These are phyloP conservation scores for Sporothrix schenckii DNA, from an alignment of 2,329 filamentous ascomycete genomes.

Conservation along the genomic window DNA sequence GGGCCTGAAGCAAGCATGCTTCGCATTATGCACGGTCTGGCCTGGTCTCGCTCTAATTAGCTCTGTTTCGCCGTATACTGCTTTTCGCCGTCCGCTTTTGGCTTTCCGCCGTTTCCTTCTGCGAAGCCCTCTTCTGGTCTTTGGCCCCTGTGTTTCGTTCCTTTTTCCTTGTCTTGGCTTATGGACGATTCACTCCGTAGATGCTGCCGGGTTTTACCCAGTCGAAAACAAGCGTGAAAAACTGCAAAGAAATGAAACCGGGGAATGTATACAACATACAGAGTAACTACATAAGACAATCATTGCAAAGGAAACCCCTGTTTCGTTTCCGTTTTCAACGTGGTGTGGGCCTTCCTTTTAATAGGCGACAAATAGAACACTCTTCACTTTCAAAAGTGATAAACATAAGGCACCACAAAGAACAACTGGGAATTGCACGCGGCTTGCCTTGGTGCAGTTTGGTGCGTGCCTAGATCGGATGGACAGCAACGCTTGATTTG, in stretches of 20 bases:
- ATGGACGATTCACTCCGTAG: no score
- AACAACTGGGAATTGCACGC: not conserved
- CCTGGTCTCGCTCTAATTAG: not conserved
- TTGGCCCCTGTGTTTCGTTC: no score
- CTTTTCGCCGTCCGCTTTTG: not conserved
- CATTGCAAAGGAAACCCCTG: not conserved
- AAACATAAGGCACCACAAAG: no score
- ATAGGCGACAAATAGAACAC: constrained; percentile 1
- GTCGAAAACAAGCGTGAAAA: not conserved
- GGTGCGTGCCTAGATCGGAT: constrained; percentile 10
- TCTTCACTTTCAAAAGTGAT: not conserved
- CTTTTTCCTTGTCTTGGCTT: not conserved
- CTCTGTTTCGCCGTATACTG: no score
- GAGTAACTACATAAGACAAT: not conserved
- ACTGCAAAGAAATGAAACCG: constrained; percentile 3
- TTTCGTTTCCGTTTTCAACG: constrained; percentile 2
- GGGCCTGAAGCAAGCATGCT: no score
- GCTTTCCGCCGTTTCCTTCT: constrained; percentile 4
- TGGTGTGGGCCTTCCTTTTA: not conserved
- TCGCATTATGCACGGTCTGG: not conserved
- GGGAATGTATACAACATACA: not conserved
- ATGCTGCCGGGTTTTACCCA: not conserved
- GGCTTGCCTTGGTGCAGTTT: constrained; percentile 1
- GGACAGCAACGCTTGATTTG: not conserved
- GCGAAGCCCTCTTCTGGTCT: not conserved